Evolutionary conservation across 2,329 filamentous ascomycete genomes (phyloP).

Genomic region (Alternaria angustiovoidea): DNA sequence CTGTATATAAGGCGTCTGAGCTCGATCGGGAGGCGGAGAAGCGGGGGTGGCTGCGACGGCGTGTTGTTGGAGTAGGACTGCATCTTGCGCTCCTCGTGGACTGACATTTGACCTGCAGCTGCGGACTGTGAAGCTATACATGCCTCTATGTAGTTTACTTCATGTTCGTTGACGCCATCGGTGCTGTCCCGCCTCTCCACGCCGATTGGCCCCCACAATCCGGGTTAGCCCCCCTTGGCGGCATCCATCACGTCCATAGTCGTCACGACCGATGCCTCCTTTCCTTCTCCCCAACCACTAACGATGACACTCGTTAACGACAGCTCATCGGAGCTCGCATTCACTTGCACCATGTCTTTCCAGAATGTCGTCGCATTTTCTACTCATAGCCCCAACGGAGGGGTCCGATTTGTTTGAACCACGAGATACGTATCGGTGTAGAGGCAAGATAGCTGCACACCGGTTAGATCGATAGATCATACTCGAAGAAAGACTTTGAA

Average conservation of each 20-base stretch:
- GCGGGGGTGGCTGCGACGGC: conserved; percentile 31
- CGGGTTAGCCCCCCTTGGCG: conserved; percentile 29
- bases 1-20: conserved; percentile 54
- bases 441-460: conserved; percentile 38
- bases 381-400: conserved; percentile 63
- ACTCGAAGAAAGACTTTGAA: conserved; percentile 1
- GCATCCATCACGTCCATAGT: conserved; percentile 15
- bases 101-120: not conserved
- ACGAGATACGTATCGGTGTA: conserved; percentile 36
- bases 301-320: conserved; percentile 38
- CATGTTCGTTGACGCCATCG: conserved; percentile 23
- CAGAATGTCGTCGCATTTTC: conserved; percentile 39
- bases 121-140: conserved; percentile 5
- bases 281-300: conserved; percentile 31
- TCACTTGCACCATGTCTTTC: conserved; percentile 25
- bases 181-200: conserved; percentile 15
- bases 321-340: conserved; percentile 40
- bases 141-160: not conserved
- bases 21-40: conserved; percentile 54
- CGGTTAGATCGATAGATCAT: conserved; percentile 26
- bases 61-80: conserved; percentile 3
- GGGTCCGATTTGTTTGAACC: conserved; percentile 59
- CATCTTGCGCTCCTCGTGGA: conserved; percentile 21
- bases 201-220: conserved; percentile 30
- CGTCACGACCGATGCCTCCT: conserved; percentile 33